Base-by-base conservation (phyloP, 169 alveolate genomes). In the Besnoitia besnoiti region DNA sequence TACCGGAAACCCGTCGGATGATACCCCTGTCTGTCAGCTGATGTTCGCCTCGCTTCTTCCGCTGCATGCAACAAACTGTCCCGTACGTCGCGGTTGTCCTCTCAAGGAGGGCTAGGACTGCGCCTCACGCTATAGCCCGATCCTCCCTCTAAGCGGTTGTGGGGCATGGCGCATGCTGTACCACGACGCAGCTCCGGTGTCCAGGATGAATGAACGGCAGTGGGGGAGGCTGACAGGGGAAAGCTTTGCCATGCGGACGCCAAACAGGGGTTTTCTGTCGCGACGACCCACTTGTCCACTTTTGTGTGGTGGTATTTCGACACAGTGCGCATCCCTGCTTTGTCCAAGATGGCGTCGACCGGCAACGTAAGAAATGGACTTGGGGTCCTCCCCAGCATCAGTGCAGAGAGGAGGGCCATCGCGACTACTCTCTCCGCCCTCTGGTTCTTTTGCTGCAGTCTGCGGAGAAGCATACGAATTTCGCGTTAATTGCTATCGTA, bases 341-440 rank as follows among this genome's bases (percentile, higher is more conserved):
- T 55, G 67, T 55, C 67, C 67, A 67, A 67, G 80, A 67, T 67
- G 80, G 80, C 80, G 80, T 67, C 80, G 80, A 33, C 80, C 19
- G 47, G 80, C 80, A 67, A 67, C 80, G 80, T 67, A 67, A 67
- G 80, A 24, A 24, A 42, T 8, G 3, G 2, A 37, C n/a, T n/a
- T 19, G 67, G 33, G 24, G 4, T 55, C 3, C 67, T 19, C 3
- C 24, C 33, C 30, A 19, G n/a, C 1, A 1, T 16, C 30, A n/a
- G 24, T 21, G 67, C 33, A 55, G 67, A 55, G 24, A 16, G 30
- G 67, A n/a, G 33, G 24, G 67, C 67, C 67, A n/a, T 55, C 33
- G 24, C 12, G 3, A 55, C 27, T 16, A 0, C 67, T 55, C n/a
- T 55, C 30, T n/a, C 24, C 67, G 33, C 12, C 67, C 67, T 1